A percentile compares a stretch with the other conserved stretches of the same genome.
phyloP scores from a whole-genome alignment of 805 yeast genomes.

The Myxozyma sirexii region DNA sequence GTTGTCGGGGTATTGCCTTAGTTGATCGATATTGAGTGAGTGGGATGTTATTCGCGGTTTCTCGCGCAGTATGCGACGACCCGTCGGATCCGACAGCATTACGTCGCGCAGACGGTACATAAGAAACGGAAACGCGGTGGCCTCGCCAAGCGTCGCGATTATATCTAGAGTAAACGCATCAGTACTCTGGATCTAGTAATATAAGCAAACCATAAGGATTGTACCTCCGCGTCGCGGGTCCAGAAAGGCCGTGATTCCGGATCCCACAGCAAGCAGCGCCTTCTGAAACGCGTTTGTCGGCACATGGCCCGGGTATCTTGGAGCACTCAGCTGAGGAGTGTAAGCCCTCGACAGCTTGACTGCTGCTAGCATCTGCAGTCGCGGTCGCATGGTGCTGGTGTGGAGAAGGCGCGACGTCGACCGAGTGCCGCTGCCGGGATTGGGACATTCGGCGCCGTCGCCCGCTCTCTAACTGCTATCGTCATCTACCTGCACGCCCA shows the following conservation, averaged over 20 bases:
- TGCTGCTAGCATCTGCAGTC: neutral
- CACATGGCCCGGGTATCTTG: slow-evolving; percentile 70
- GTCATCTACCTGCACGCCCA: too few species aligned
- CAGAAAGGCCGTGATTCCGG: slow-evolving; percentile 71
- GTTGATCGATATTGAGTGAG: slow-evolving; percentile 62
- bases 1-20: slow-evolving; percentile 61
- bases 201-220: too few species aligned
- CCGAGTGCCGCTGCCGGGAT: too few species aligned
- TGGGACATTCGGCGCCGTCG: too few species aligned
- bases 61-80: slow-evolving; percentile 76
- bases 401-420: neutral
- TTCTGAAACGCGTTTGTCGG: slow-evolving; percentile 70
- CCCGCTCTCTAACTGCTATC: too few species aligned
- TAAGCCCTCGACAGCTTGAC: neutral
- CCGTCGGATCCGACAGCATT: slow-evolving; percentile 76
- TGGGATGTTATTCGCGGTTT: slow-evolving; percentile 81
- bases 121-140: slow-evolving; percentile 75
- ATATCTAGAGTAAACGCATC: slow-evolving; percentile 39
- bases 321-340: neutral
- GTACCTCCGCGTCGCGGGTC: slow-evolving; percentile 46
- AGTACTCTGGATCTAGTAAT: too few species aligned
- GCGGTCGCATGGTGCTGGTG: neutral
- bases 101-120: slow-evolving; percentile 62
- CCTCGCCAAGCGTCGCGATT: slow-evolving; percentile 64
- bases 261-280: slow-evolving; percentile 62